Conservation (phyloP, 108 stramenopile genomes). For the Pseudonitzschia multistriata region DNA sequence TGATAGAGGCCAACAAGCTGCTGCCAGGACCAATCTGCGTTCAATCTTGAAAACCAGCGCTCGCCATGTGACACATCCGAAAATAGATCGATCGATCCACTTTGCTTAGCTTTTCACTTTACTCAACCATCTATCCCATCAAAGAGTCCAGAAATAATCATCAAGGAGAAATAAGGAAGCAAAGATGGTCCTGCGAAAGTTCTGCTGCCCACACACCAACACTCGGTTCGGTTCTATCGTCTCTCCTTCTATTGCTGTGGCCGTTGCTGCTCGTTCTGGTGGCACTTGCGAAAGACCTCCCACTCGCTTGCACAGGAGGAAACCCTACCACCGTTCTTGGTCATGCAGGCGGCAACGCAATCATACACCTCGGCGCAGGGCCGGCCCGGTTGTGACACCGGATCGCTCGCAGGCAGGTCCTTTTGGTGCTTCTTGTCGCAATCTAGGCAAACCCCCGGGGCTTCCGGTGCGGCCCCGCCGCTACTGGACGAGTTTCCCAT, state of each 20-base stretch:
- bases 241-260: neutral
- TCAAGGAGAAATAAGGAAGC: no score
- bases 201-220: no score
- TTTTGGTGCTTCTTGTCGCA: slow-evolving; percentile 40
- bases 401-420: slow-evolving; percentile 25
- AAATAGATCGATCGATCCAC: no score
- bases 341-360: slow-evolving; percentile 38
- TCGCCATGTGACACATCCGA: no score
- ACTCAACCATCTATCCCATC: no score
- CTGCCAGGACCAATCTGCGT: no score
- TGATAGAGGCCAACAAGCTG: no score
- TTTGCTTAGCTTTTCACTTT: no score
- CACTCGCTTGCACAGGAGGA: slow-evolving; percentile 39
- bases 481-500: neutral
- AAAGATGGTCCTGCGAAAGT: no score
- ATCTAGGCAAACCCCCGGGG: slow-evolving; percentile 33
- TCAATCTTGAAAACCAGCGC: no score
- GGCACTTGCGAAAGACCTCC: slow-evolving; percentile 44
- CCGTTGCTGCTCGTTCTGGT: slow-evolving; percentile 15
- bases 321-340: slow-evolving; percentile 34
- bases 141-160: no score
- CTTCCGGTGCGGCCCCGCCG: neutral
- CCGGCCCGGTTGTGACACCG: slow-evolving; percentile 22
- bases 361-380: slow-evolving; percentile 33
- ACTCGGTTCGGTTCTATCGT: no score